These are phyloP conservation scores for Patellaria atrata DNA, from an alignment of 495 filamentous ascomycete genomes.

Conservation along the genomic window DNA sequence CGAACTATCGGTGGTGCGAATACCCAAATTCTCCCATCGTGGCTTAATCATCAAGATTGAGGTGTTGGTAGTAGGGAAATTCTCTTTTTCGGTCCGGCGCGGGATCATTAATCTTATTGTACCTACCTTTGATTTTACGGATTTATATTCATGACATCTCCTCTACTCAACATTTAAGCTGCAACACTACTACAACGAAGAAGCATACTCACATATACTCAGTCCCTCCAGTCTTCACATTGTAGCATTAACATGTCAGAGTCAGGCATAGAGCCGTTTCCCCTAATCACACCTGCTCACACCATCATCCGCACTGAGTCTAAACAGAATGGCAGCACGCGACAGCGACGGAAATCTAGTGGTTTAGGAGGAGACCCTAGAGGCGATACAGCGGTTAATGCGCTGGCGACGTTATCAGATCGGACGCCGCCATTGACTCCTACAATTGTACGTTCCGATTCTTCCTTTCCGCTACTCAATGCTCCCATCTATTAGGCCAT, in stretches of 20 bases:
- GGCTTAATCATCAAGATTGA: too few species aligned
- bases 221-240: too few species aligned
- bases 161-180: too few species aligned
- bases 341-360: conserved; percentile 15
- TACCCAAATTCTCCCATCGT: too few species aligned
- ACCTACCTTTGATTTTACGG: too few species aligned
- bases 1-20: too few species aligned
- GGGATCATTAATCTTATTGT: too few species aligned
- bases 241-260: conserved; percentile 14
- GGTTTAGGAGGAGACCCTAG: conserved; percentile 14
- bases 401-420: conserved; percentile 12
- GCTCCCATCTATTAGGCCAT: not conserved
- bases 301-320: not conserved
- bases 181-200: too few species aligned
- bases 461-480: not conserved
- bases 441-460: conserved; percentile 1
- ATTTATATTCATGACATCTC: too few species aligned
- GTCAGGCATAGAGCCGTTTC: conserved; percentile 13
- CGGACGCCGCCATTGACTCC: conserved; percentile 1
- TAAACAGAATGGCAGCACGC: not conserved
- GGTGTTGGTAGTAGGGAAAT: too few species aligned
- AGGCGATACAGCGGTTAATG: conserved; percentile 15
- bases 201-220: too few species aligned
- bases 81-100: too few species aligned
- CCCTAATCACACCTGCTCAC: conserved; percentile 5